Conservation (phyloP, 2,329 filamentous ascomycete species). For the Thermoascus crustaceus region DNA sequence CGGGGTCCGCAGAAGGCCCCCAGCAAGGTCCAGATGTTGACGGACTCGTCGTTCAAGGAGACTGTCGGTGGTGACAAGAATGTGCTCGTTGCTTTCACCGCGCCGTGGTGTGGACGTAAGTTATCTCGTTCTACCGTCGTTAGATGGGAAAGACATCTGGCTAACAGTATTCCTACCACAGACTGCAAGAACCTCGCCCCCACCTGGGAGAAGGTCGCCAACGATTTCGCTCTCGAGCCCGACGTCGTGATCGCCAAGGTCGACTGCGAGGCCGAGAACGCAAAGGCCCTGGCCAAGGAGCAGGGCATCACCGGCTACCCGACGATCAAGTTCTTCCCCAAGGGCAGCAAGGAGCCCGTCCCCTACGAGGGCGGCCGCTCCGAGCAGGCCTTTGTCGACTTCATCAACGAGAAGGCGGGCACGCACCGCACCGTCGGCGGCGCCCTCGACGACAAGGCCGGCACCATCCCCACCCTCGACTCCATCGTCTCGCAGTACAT, state of each 20-base stretch:
- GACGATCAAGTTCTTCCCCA: constrained; percentile 96
- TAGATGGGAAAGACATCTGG: not conserved
- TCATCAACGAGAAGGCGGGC: constrained; percentile 80
- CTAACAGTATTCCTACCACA: constrained; percentile 31
- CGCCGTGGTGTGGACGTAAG: constrained; percentile 97
- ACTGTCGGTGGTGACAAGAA: constrained; percentile 77
- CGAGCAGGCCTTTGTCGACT: constrained; percentile 68
- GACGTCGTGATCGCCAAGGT: constrained; percentile 87
- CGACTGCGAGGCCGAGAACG: constrained; percentile 80
- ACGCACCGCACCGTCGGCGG: constrained; percentile 79
- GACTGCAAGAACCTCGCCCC: constrained; percentile 96
- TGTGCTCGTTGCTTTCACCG: constrained; percentile 92
- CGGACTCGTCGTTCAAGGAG: constrained; percentile 68
- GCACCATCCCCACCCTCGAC: constrained; percentile 74
- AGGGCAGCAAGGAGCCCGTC: constrained; percentile 64
- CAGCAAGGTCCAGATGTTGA: constrained; percentile 71
- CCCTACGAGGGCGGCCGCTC: constrained; percentile 67
- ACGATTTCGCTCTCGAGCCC: constrained; percentile 68
- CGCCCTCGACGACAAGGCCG: constrained; percentile 66
- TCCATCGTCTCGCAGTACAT: constrained; percentile 63
- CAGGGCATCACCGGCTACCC: constrained; percentile 82
- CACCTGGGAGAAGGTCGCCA: constrained; percentile 77
- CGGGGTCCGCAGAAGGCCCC: constrained; percentile 56
- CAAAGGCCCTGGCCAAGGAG: constrained; percentile 66
- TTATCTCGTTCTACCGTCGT: constrained; percentile 7